Conservation (phyloP, 208 protist species). For the Crithidia acanthocephali region DNA sequence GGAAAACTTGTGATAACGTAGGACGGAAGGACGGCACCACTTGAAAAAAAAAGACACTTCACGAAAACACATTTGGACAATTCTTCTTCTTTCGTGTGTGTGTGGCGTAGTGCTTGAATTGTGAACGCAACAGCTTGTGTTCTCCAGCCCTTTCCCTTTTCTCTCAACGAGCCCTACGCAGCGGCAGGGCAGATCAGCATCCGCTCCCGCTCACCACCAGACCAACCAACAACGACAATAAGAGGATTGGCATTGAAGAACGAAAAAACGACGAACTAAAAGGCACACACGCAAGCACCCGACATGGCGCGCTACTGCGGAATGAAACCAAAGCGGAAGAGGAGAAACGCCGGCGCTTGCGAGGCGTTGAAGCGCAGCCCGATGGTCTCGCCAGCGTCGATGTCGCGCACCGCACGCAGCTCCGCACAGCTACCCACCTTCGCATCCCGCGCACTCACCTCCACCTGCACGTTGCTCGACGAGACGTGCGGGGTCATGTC, state of each 20-base stretch:
- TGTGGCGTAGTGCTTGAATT: too few relatives aligned
- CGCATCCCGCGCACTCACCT: constrained; percentile 49
- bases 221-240: too few relatives aligned
- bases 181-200: too few relatives aligned
- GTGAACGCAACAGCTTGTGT: too few relatives aligned
- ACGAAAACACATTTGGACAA: too few relatives aligned
- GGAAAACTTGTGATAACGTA: neutral
- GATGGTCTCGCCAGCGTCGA: constrained; percentile 73
- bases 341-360: constrained; percentile 62
- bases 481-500: constrained; percentile 72
- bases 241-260: neutral
- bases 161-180: too few relatives aligned
- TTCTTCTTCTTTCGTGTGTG: too few relatives aligned
- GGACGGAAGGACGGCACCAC: too few relatives aligned
- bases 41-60: too few relatives aligned
- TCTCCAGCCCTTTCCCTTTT: too few relatives aligned
- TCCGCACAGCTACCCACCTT: constrained; percentile 64
- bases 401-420: constrained; percentile 67
- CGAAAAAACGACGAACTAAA: neutral
- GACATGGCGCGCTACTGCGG: constrained; percentile 35
- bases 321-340: constrained; percentile 87
- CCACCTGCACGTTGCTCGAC: constrained; percentile 75
- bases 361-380: constrained; percentile 76
- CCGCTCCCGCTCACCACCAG: too few relatives aligned
- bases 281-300: neutral